phyloP scores from a whole-genome alignment of 805 yeast species.

The Pachysolen tannophilus region DNA sequence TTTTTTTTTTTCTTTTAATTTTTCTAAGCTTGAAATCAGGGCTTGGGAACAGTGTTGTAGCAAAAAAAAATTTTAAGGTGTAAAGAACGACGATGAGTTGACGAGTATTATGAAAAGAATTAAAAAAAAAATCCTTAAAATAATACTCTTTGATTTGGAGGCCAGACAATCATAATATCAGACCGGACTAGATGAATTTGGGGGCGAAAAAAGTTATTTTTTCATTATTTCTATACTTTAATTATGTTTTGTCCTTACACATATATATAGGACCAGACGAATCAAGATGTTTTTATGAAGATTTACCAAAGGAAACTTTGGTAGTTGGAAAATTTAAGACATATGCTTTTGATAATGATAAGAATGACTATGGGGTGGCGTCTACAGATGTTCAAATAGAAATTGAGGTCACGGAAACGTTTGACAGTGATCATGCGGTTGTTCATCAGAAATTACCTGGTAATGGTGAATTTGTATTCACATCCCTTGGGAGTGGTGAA shows the following conservation, averaged over 20 bases:
- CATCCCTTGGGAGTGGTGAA: conserved; percentile 70
- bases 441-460: conserved; percentile 62
- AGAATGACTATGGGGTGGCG: conserved; percentile 41
- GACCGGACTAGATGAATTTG: too few relatives aligned
- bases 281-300: conserved; percentile 78
- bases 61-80: too few relatives aligned
- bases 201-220: too few relatives aligned
- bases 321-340: conserved; percentile 75
- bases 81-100: too few relatives aligned
- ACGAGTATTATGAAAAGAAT: too few relatives aligned
- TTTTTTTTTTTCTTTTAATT: too few relatives aligned
- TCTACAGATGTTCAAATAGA: conserved; percentile 52
- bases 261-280: conserved; percentile 73
- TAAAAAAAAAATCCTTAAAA: too few relatives aligned
- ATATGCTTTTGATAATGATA: conserved; percentile 44
- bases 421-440: conserved; percentile 71
- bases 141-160: too few relatives aligned
- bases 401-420: conserved; percentile 66
- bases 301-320: conserved; percentile 67
- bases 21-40: too few relatives aligned
- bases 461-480: conserved; percentile 63
- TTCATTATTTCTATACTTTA: too few relatives aligned
- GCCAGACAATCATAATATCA: too few relatives aligned
- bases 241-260: conserved; percentile 59
- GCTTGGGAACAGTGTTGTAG: too few relatives aligned